These are phyloP conservation scores for Pezicula rhizophila DNA, from an alignment of 2,329 filamentous ascomycete species.

Conservation along the genomic window DNA sequence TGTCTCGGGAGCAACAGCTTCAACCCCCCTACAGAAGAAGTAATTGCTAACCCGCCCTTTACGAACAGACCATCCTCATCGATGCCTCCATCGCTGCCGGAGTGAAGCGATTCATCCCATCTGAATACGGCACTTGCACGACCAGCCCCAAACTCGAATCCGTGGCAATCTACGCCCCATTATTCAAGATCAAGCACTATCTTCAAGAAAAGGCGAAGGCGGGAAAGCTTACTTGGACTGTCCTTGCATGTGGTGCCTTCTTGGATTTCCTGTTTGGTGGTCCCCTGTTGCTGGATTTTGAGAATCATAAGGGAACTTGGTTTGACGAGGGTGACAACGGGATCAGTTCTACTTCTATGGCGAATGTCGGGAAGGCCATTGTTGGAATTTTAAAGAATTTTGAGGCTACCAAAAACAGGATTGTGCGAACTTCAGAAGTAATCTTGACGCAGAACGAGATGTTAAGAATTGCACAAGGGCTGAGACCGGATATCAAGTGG, in stretches of 20 bases:
- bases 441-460: constrained; percentile 36
- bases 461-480: constrained; percentile 21
- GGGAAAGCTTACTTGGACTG: constrained; percentile 45
- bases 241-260: constrained; percentile 47
- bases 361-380: constrained; percentile 39
- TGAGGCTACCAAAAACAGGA: constrained; percentile 43
- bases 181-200: constrained; percentile 35
- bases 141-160: constrained; percentile 29
- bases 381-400: constrained; percentile 39
- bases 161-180: constrained; percentile 44
- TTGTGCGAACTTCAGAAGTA: constrained; percentile 37
- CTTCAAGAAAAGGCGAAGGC: constrained; percentile 31
- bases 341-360: constrained; percentile 40
- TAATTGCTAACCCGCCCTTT: too few relatives aligned
- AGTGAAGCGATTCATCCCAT: constrained; percentile 52
- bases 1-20: too few relatives aligned
- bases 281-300: constrained; percentile 38
- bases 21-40: too few relatives aligned
- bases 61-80: constrained; percentile 33
- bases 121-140: constrained; percentile 42
- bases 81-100: constrained; percentile 51
- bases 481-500: constrained; percentile 18
- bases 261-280: constrained; percentile 46
- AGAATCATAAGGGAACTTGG: constrained; percentile 33
- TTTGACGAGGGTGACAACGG: constrained; percentile 41